Evolutionary conservation across 768 basidiomycete genomes (phyloP), one percentile per base, ranked within the genome.

Genomic region (Melanogaster broomeanus): DNA sequence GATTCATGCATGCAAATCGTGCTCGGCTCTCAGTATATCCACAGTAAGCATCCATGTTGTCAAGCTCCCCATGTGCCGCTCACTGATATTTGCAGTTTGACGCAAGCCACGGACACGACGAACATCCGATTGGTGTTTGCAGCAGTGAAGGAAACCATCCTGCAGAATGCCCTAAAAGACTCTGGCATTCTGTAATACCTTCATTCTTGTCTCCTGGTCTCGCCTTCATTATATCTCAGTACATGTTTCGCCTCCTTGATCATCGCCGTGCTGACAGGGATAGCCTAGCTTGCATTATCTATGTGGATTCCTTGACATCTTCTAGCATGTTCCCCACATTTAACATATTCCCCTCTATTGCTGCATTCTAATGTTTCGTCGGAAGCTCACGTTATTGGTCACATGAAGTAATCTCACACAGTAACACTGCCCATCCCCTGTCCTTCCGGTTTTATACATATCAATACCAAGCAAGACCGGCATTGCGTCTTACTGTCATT

Each of bases 1-100:
- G 89, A 61, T 98, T 96, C 61, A 94, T 93, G 79, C 91, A 96
- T 68, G 87, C 89, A 49, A 96, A 95, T 59, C 73, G 88, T 19
- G 90, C 90, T 48, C 69, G 85, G 45, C 70, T 95, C 58, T 92
- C 87, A 51, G 89, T 97, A 18, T 97, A 95, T 68, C 93, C 93
- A 3, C 93, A 97, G 90, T 90, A 56, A 31, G 87, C 78, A 12
- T 31, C 21, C 25, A 31, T n/a, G 10, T 7, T 33, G 34, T 16
- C 18, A 9, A 2, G 4, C 16, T 15, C 25, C 7, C 15, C 12
- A 6, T 46, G 18, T 16, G 5, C 31, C 19, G 39, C 47, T 52
- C 33, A 53, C 2, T 11, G 1, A 9, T 15, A n/a, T 11, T 13
- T 9, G 25, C 52, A 88, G 87, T 77, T 65, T 93, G 49, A 93